A percentile compares a stretch with the other conserved stretches of the same genome.
Evolutionary conservation across 257 asterid species (phyloP).

Genomic region (Forsythia viridissima): DNA sequence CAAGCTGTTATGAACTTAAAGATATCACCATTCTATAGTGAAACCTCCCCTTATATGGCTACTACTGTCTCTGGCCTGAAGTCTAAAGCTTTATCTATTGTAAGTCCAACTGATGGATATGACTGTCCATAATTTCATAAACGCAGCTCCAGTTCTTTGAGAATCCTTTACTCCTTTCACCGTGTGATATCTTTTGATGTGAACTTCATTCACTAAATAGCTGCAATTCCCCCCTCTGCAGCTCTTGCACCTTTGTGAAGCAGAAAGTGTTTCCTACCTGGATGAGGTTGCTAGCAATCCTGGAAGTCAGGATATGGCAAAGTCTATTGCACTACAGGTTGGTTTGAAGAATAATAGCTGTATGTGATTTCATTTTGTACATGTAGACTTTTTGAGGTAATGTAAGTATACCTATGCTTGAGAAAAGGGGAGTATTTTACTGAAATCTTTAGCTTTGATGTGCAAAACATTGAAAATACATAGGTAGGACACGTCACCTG

Average conservation of each 20-base stretch:
- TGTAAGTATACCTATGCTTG: neutral
- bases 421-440: conserved; percentile 11
- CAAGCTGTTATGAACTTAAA: conserved; percentile 69
- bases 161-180: conserved; percentile 10
- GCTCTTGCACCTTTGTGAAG: conserved; percentile 94
- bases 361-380: conserved; percentile 7
- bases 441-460: conserved; percentile 8
- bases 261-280: conserved; percentile 86
- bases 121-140: conserved; percentile 15
- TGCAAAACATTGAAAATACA: neutral
- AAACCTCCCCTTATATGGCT: conserved; percentile 44
- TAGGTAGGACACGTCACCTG: neutral
- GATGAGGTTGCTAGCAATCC: conserved; percentile 88
- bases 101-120: conserved; percentile 49
- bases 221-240: conserved; percentile 40
- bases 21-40: conserved; percentile 42
- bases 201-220: conserved; percentile 20
- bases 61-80: conserved; percentile 82
- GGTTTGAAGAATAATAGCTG: conserved; percentile 21
- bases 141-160: conserved; percentile 9
- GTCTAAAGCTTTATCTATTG: conserved; percentile 84
- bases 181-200: conserved; percentile 13
- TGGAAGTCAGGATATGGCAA: conserved; percentile 69
- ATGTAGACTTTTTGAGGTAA: conserved; percentile 11
- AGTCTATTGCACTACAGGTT: conserved; percentile 85